Evolutionary conservation across 2,329 filamentous ascomycete genomes (phyloP), one percentile per base, ranked within the genome.

Genomic region (Pyrenophora teres): DNA sequence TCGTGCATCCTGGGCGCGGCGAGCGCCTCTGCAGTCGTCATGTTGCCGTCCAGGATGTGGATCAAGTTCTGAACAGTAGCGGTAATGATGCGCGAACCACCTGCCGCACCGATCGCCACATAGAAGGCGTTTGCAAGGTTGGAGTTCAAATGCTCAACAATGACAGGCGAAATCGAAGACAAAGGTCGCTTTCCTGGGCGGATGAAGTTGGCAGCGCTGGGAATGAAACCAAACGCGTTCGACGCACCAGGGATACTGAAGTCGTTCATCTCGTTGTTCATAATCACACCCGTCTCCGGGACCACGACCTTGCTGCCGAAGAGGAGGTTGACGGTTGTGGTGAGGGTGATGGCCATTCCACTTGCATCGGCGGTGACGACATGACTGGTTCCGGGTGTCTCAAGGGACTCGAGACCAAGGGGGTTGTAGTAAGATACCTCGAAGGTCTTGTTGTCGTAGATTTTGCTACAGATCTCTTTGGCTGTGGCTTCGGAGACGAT

Each of bases 161-260:
- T 92, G 49, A 90, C 79, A 3, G 92, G 91, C 0, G 88, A 86
- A 62, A 94, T 92, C 56, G 88, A 92, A 1, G 88, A 92, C 3
- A 97, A 78, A 0, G 92, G 91, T 0, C 93, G 84, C 74, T 97
- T 97, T 40, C 84, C 81, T 0, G 90, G 85, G 4, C 85, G 82
- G 70, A 97, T 86, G 70, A 86, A 97, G 79, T 97, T 97, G 38
- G 87, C 82, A 3, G 85, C 83, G 0, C 85, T 87, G 1, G 93
- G 92, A 38, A 87, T 83, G 76, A 91, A 96, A 45, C 91, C 92
- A 70, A 97, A 97, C 21, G 87, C 85, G 70, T 96, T 96, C 51
- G 80, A 81, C 1, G 81, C 77, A 46, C 84, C 84, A 0, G 93
- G 92, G 64, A 96, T 92, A 41, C 87, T 90, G 77, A 97, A 97